phyloP scores from a whole-genome alignment of 2,329 filamentous ascomycete species.

The Hymenoscyphus fraxineus region DNA sequence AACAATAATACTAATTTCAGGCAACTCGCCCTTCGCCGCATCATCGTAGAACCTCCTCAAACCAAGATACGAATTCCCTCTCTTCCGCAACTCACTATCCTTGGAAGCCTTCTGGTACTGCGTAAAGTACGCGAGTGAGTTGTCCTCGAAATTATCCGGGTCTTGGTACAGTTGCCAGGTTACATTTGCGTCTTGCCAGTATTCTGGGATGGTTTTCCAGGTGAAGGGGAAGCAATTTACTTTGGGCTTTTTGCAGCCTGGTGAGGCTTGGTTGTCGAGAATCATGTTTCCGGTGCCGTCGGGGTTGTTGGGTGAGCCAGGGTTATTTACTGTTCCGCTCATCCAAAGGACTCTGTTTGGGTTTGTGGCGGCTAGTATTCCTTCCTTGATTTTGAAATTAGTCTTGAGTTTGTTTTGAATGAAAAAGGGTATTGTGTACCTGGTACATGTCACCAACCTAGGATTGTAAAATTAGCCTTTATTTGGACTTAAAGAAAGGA shows the following conservation, averaged over 20 bases:
- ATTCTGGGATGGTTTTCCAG: constrained; percentile 44
- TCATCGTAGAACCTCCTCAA: constrained; percentile 47
- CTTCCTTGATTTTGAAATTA: constrained; percentile 36
- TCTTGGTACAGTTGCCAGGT: constrained; percentile 46
- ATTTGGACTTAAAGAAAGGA: neutral
- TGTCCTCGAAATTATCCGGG: constrained; percentile 44
- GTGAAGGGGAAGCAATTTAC: constrained; percentile 45
- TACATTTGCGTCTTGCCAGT: constrained; percentile 41
- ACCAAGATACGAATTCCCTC: constrained; percentile 34
- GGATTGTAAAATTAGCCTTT: neutral
- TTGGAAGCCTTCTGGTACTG: constrained; percentile 42
- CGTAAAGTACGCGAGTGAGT: constrained; percentile 42
- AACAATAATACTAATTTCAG: constrained; percentile 48
- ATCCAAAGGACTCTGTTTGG: constrained; percentile 51
- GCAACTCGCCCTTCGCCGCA: constrained; percentile 47
- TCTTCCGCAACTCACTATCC: constrained; percentile 36
- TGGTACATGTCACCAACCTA: constrained; percentile 46
- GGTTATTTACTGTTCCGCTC: constrained; percentile 49
- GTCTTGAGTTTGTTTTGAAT: neutral
- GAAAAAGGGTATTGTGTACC: neutral
- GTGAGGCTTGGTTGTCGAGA: constrained; percentile 41
- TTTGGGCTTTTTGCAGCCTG: constrained; percentile 17
- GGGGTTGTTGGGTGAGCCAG: constrained; percentile 35
- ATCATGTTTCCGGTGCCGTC: constrained; percentile 18
- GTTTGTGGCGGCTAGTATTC: constrained; percentile 48